These are phyloP conservation scores for Aspergillus novoparasiticus DNA, from an alignment of 2,329 filamentous ascomycete genomes.

Conservation along the genomic window DNA sequence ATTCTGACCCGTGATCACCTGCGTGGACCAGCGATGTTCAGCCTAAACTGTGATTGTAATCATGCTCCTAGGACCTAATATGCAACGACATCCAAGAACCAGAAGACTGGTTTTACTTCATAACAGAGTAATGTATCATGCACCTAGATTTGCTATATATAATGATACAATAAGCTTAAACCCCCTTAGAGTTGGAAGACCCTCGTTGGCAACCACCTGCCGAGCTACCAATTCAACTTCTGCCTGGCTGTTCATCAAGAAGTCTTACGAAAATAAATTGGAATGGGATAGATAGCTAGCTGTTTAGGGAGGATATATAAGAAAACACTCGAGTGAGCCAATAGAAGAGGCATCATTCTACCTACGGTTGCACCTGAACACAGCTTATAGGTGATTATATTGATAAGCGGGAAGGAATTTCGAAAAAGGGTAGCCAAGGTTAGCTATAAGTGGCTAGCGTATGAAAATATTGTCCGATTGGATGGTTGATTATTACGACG, in stretches of 20 bases:
- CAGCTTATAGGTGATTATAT: too few relatives aligned
- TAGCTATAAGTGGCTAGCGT: neutral
- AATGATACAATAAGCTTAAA: neutral
- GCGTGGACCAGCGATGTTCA: neutral
- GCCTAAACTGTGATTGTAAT: neutral
- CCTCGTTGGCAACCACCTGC: neutral
- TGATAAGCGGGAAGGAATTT: neutral
- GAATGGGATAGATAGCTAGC: neutral
- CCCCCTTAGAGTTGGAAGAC: neutral
- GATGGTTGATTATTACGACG: neutral
- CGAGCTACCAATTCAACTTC: neutral
- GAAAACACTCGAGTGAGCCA: neutral
- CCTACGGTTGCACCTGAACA: too few relatives aligned
- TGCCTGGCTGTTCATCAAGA: neutral
- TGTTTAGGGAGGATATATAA: neutral
- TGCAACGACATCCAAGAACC: neutral
- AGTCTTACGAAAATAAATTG: neutral
- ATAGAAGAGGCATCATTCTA: neutral
- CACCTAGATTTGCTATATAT: neutral
- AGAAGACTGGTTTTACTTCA: neutral
- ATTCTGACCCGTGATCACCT: neutral
- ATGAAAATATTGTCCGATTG: neutral
- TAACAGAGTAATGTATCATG: neutral
- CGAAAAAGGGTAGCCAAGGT: neutral
- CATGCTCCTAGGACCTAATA: neutral